Percentiles rank a stretch among this genome's conserved stretches.
Conservation (phyloP, 2,329 filamentous ascomycete genomes). For the Botrytis aclada region DNA sequence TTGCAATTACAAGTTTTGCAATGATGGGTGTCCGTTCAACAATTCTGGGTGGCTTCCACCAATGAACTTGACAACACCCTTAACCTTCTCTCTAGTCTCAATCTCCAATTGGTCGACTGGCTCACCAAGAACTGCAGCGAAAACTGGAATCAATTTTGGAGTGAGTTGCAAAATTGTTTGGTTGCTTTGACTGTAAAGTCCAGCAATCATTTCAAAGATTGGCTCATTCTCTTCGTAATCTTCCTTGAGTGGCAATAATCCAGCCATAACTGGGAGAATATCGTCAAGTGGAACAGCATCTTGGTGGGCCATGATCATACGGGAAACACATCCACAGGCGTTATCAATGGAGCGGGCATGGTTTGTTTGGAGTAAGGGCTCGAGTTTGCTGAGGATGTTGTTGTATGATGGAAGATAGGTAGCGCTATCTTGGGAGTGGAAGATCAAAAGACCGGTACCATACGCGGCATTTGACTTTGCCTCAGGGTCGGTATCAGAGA, state of each 20-base stretch:
- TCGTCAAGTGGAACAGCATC: constrained; percentile 76
- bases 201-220: constrained; percentile 84
- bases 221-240: constrained; percentile 97
- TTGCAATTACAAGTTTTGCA: constrained; percentile 22
- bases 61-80: constrained; percentile 54
- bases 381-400: constrained; percentile 78
- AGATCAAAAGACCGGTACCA: constrained; percentile 79
- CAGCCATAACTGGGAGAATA: constrained; percentile 76
- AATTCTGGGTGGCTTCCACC: constrained; percentile 32
- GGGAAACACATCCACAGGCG: constrained; percentile 82
- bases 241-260: constrained; percentile 80
- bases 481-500: constrained; percentile 85
- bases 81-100: constrained; percentile 64
- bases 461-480: constrained; percentile 96
- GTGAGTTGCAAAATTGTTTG: constrained; percentile 68
- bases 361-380: constrained; percentile 74
- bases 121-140: constrained; percentile 68
- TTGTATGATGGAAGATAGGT: constrained; percentile 73
- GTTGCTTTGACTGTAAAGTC: constrained; percentile 73
- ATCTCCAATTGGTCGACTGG: constrained; percentile 74
- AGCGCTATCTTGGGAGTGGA: constrained; percentile 69
- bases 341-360: constrained; percentile 88
- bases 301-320: constrained; percentile 90
- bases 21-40: constrained; percentile 31
- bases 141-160: constrained; percentile 64